Evolutionary conservation across 2,329 filamentous ascomycete genomes (phyloP), one percentile per base, ranked within the genome.

Genomic region (Coleophoma crateriformis): DNA sequence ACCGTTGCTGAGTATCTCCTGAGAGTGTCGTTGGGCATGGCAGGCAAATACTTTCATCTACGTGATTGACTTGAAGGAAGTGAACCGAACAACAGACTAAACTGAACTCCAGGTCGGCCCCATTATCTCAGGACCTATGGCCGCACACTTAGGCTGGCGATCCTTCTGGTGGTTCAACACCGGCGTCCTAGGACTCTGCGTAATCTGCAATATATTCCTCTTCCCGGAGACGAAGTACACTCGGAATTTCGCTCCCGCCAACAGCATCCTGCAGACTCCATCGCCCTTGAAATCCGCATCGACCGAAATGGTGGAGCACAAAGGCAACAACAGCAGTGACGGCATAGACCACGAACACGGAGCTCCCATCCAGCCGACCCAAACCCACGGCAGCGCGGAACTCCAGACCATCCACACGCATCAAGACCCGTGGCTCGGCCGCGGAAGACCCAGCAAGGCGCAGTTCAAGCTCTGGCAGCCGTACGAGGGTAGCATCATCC

Each of bases 101-200:
- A 59, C 27, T 13, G 33, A 19, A 20, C 37, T 11, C 14, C 42
- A 71, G 71, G 60, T 79, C 46, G 77, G 71, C 3, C 78, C 77
- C 2, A 83, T 83, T 50, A 71, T 83, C 44, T 70, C 78, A 1
- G 82, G 82, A 1, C 66, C 77, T 0, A 85, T 86, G 80, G 73
- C 79, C 1, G 67, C 77, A 40, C 72, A 77, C 34, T 61, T 76
- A 4, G 80, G 80, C 44, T 84, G 79, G 77, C 69, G 79, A 22
- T 80, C 68, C 58, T 85, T 85, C 62, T 85, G 80, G 78, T 85
- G 81, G 81, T 68, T 85, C 54, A 84, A 84, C 54, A 76, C 79
- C 2, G 82, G 62, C 1, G 46, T 85, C 2, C 64, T 81, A 2
- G 74, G 67, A 1, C 58, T 77, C 3, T 72, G 73, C 0, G 64